These are phyloP conservation scores for Tolypocladium paradoxum DNA, from an alignment of 2,329 filamentous ascomycete species.

Conservation along the genomic window DNA sequence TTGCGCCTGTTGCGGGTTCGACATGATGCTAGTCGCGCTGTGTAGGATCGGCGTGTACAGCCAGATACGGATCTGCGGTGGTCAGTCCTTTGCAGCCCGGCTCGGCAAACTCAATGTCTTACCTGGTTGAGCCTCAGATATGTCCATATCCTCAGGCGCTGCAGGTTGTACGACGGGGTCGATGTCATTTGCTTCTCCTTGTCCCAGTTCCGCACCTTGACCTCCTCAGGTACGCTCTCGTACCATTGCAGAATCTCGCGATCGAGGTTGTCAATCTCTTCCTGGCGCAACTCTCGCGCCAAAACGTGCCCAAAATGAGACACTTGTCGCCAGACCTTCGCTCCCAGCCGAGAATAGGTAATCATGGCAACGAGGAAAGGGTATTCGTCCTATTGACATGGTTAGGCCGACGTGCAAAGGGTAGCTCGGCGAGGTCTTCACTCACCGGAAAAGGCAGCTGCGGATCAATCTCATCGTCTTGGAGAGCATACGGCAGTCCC, in stretches of 20 bases:
- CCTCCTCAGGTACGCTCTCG: constrained; percentile 54
- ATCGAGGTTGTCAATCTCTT: constrained; percentile 72
- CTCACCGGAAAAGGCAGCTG: constrained; percentile 68
- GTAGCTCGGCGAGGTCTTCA: neutral
- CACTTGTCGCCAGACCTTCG: constrained; percentile 78
- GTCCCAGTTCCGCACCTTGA: constrained; percentile 49
- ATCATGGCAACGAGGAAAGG: constrained; percentile 81
- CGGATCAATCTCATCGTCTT: constrained; percentile 78
- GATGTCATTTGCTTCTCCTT: constrained; percentile 40
- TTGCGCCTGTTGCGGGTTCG: constrained; percentile 62
- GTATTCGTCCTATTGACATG: constrained; percentile 29
- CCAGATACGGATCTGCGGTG: constrained; percentile 59
- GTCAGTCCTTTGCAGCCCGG: neutral
- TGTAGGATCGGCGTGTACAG: constrained; percentile 83
- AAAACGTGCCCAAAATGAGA: constrained; percentile 53
- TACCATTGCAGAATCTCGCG: constrained; percentile 84
- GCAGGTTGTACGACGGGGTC: constrained; percentile 52
- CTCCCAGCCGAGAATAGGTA: constrained; percentile 68
- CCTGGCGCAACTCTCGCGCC: constrained; percentile 54
- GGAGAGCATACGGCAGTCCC: constrained; percentile 73
- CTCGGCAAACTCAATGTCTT: constrained; percentile 3
- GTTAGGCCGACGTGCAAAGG: constrained; percentile 7
- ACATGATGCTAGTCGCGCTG: constrained; percentile 71
- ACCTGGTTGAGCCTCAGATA: constrained; percentile 77
- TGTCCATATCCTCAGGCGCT: constrained; percentile 70